Percentiles rank a stretch among this genome's conserved stretches.
These are phyloP conservation scores for Cucurbita moschata DNA, from an alignment of 306 rosid genomes.

Conservation along the genomic window DNA sequence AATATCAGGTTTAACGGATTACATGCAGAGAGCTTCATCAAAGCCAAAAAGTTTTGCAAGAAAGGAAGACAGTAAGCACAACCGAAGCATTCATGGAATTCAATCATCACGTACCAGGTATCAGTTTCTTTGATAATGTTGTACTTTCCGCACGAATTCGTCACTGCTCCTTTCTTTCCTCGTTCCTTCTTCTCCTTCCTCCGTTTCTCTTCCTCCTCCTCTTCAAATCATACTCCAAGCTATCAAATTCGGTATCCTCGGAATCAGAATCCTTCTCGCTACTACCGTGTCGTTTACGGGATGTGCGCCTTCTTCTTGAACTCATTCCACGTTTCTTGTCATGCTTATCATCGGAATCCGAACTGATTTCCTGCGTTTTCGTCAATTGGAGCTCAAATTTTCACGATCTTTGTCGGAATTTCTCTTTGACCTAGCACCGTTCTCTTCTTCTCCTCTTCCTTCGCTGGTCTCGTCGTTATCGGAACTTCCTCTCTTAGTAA, in stretches of 20 bases:
- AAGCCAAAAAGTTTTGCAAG: not conserved
- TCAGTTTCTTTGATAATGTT: constrained; percentile 90
- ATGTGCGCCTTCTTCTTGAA: constrained; percentile 27
- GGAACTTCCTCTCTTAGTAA: constrained; percentile 5
- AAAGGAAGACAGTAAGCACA: not conserved
- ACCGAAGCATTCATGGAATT: not conserved
- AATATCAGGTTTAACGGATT: not conserved
- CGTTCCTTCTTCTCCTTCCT: constrained; percentile 46
- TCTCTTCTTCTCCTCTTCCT: constrained; percentile 12
- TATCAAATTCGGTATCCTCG: constrained; percentile 23
- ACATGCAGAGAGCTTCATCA: not conserved
- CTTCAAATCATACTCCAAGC: constrained; percentile 23
- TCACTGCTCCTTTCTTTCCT: constrained; percentile 80
- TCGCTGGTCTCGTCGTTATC: constrained; percentile 3
- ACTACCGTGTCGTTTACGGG: constrained; percentile 40
- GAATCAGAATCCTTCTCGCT: constrained; percentile 39
- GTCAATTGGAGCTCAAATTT: constrained; percentile 32
- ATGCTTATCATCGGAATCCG: constrained; percentile 11
- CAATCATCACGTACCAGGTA: constrained; percentile 54
- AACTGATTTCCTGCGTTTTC: constrained; percentile 22
- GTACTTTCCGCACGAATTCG: constrained; percentile 78
- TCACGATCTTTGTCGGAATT: constrained; percentile 35
- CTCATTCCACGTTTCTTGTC: constrained; percentile 15
- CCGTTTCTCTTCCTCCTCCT: constrained; percentile 19
- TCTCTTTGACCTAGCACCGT: constrained; percentile 20